Evolutionary conservation across 352 stramenopile genomes (phyloP).

Genomic region (Blastocystis sp.): DNA sequence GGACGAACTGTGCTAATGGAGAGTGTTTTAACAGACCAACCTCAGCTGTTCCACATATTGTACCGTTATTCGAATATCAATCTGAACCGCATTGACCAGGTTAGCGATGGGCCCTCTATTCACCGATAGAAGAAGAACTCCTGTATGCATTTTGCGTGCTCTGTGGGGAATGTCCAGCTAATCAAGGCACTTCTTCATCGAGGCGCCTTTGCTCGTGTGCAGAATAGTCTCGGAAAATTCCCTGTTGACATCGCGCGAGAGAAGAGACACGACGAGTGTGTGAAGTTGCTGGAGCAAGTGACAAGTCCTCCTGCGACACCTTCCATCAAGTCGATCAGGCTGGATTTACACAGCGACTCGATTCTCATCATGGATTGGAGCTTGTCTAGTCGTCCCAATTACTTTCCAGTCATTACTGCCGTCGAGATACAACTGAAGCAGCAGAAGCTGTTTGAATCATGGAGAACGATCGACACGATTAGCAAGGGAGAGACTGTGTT

Average conservation of each 20-base stretch:
- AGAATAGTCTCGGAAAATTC: slow-evolving; percentile 15
- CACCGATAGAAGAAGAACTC: neutral
- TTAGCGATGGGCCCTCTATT: neutral
- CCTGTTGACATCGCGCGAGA: neutral
- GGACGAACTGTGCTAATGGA: slow-evolving; percentile 17
- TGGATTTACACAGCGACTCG: neutral
- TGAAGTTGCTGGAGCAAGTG: neutral
- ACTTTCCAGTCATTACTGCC: neutral
- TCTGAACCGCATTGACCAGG: slow-evolving; percentile 25
- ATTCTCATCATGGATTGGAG: neutral
- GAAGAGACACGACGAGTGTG: neutral
- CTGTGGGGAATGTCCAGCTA: neutral
- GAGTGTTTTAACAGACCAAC: neutral
- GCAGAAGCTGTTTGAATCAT: slow-evolving; percentile 22
- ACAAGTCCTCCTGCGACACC: neutral
- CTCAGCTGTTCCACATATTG: slow-evolving; percentile 22
- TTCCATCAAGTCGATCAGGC: neutral
- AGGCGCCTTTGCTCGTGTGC: neutral
- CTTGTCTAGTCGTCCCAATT: neutral
- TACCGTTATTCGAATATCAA: slow-evolving; percentile 56
- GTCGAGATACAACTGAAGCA: slow-evolving; percentile 51
- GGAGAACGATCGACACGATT: neutral
- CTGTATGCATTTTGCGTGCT: slow-evolving; percentile 13
- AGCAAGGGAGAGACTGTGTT: neutral
- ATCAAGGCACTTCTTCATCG: slow-evolving; percentile 40